These are phyloP conservation scores for Populus ilicifolia DNA, from an alignment of 345 rosid species.

Conservation along the genomic window DNA sequence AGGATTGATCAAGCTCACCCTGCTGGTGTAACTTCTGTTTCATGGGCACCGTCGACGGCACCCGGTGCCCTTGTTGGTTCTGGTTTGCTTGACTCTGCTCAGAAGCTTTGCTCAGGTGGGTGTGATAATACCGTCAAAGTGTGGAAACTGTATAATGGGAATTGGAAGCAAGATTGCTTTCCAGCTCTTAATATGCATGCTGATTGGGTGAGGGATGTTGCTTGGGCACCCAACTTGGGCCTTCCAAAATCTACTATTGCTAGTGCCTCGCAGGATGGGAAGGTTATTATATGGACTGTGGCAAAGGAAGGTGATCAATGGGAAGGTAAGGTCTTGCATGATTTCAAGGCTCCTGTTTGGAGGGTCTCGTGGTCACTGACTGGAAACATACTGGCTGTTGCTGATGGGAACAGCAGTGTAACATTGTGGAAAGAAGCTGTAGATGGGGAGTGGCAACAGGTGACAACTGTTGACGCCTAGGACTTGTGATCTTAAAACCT, in stretches of 20 bases:
- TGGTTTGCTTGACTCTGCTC: slow-evolving; percentile 9
- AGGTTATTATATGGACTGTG: slow-evolving; percentile 19
- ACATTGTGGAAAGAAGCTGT: slow-evolving; percentile 19
- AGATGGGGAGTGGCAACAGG: slow-evolving; percentile 20
- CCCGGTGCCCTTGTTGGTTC: slow-evolving; percentile 14
- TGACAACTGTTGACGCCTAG: slow-evolving; percentile 12
- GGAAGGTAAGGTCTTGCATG: slow-evolving; percentile 14
- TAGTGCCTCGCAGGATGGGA: slow-evolving; percentile 18
- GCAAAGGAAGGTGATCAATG: slow-evolving; percentile 18
- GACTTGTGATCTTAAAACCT: background rate
- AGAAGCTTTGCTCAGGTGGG: slow-evolving; percentile 16
- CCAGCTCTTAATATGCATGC: slow-evolving; percentile 18
- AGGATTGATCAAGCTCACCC: slow-evolving; percentile 21
- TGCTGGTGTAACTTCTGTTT: slow-evolving; percentile 13
- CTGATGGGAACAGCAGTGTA: slow-evolving; percentile 13
- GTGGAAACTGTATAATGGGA: slow-evolving; percentile 13
- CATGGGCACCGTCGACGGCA: slow-evolving; percentile 12
- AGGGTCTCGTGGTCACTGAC: slow-evolving; percentile 21
- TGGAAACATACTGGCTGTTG: slow-evolving; percentile 18
- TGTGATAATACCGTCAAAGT: slow-evolving; percentile 15
- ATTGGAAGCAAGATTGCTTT: slow-evolving; percentile 18
- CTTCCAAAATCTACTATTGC: slow-evolving; percentile 19
- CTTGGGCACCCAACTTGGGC: slow-evolving; percentile 21
- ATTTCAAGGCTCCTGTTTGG: slow-evolving; percentile 17
- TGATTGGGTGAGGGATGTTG: slow-evolving; percentile 21